Conservation (phyloP, 2,329 filamentous ascomycete species). For the Trichoderma gracile region DNA sequence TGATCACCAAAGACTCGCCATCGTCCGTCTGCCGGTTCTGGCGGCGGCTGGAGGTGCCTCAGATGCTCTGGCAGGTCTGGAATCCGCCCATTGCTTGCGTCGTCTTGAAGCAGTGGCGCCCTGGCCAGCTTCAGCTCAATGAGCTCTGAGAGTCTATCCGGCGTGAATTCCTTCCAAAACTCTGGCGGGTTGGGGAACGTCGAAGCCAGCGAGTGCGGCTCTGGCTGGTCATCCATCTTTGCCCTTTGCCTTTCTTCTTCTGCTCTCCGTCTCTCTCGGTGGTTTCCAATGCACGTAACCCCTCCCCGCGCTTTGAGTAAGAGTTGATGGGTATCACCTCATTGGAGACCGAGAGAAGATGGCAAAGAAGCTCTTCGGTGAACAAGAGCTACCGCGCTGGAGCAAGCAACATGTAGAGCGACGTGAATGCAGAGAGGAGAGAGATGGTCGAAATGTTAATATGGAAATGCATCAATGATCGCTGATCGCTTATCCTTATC, state of each 20-base stretch:
- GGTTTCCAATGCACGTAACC: conserved; percentile 5
- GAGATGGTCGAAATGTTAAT: not conserved
- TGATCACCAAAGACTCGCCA: conserved; percentile 74
- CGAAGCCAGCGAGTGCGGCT: conserved; percentile 54
- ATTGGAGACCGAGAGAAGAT: conserved; percentile 7
- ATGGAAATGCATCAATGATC: not conserved
- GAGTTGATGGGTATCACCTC: conserved; percentile 25
- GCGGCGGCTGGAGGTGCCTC: conserved; percentile 76
- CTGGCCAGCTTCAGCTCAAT: conserved; percentile 46
- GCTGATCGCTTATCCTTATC: conserved; percentile 14
- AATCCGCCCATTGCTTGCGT: conserved; percentile 36
- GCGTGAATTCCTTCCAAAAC: conserved; percentile 87
- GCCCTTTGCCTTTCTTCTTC: not conserved
- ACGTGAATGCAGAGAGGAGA: not conserved
- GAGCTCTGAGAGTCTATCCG: conserved; percentile 66
- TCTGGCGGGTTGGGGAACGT: conserved; percentile 84
- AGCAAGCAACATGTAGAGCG: not conserved
- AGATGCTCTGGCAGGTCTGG: conserved; percentile 68
- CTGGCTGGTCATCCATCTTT: conserved; percentile 42
- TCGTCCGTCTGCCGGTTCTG: conserved; percentile 66
- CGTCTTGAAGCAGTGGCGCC: conserved; percentile 28
- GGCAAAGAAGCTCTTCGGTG: not conserved
- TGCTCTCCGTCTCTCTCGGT: not conserved
- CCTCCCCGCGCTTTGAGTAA: conserved; percentile 13
- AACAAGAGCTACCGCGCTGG: not conserved